Evolutionary conservation across 2,329 filamentous ascomycete species (phyloP).

Genomic region (Chalara sp.): DNA sequence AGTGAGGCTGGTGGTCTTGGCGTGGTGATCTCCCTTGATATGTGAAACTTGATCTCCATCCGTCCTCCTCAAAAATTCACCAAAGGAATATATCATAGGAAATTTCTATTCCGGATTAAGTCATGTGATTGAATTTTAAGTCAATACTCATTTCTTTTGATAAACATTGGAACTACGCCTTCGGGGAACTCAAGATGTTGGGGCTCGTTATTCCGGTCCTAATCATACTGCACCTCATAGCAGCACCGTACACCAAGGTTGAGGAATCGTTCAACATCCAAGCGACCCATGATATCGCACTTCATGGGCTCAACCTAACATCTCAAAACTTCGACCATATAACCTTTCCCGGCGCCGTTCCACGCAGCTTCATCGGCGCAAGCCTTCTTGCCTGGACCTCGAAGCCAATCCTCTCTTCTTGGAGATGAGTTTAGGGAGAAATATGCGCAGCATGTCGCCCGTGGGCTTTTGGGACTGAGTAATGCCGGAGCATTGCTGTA

Average conservation of each 20-base stretch:
- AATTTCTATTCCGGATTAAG: no score
- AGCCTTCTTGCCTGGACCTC: slow-evolving; percentile 67
- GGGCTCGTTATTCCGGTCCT: slow-evolving; percentile 51
- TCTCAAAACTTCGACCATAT: slow-evolving; percentile 82
- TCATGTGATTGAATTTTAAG: no score
- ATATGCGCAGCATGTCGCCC: slow-evolving; percentile 56
- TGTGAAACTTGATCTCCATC: no score
- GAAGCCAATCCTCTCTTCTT: slow-evolving; percentile 55
- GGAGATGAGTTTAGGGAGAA: slow-evolving; percentile 33
- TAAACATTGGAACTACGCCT: no score
- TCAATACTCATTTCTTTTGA: no score
- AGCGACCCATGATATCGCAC: slow-evolving; percentile 81
- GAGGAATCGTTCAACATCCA: slow-evolving; percentile 99
- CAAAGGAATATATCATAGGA: no score
- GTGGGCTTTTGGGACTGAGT: slow-evolving; percentile 68
- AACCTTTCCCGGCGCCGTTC: slow-evolving; percentile 83
- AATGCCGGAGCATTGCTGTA: slow-evolving; percentile 65
- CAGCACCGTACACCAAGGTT: slow-evolving; percentile 90
- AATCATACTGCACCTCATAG: slow-evolving; percentile 61
- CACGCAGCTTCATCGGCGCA: slow-evolving; percentile 82
- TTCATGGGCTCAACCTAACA: slow-evolving; percentile 66
- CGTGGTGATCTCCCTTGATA: no score
- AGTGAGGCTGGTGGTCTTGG: slow-evolving; percentile 9
- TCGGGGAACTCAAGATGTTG: no score
- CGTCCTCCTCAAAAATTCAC: no score